These are phyloP conservation scores for Caryopteris hybrid DNA, from an alignment of 305 asterid species.

Conservation along the genomic window DNA sequence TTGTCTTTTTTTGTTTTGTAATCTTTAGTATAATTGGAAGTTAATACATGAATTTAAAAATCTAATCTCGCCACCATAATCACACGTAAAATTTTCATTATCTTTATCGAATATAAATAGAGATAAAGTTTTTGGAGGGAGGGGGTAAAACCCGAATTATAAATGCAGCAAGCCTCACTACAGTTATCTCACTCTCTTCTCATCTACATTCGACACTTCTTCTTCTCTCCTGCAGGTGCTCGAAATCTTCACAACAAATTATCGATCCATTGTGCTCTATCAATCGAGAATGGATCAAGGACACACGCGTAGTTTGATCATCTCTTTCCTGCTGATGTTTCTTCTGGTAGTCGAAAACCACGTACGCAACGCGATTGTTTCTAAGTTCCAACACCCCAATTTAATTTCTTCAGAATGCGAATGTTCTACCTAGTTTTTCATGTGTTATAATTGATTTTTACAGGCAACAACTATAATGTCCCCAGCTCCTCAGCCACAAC, in stretches of 20 bases:
- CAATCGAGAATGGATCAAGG: not conserved
- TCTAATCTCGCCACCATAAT: no score
- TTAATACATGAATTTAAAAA: no score
- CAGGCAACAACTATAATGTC: constrained; percentile 32
- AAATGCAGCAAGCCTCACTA: not conserved
- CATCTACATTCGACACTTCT: not conserved
- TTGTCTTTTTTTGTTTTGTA: no score
- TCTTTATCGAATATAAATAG: no score
- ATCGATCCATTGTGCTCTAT: not conserved
- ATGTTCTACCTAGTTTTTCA: not conserved
- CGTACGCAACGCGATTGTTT: constrained; percentile 28
- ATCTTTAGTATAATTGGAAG: no score
- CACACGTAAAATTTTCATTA: no score
- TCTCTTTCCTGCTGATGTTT: constrained; percentile 33
- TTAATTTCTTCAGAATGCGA: not conserved
- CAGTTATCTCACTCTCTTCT: not conserved
- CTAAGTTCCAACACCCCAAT: not conserved
- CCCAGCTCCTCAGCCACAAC: constrained; percentile 58
- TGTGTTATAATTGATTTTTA: not conserved
- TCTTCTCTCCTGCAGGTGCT: not conserved
- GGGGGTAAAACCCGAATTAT: not conserved
- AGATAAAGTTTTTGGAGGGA: no score
- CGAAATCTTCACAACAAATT: not conserved
- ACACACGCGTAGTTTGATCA: constrained; percentile 5
- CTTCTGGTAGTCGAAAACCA: constrained; percentile 30